Percentiles rank a stretch among this genome's conserved stretches.
These are phyloP conservation scores for Chaetomium strumarium DNA, from an alignment of 2,329 filamentous ascomycete species.

Conservation along the genomic window DNA sequence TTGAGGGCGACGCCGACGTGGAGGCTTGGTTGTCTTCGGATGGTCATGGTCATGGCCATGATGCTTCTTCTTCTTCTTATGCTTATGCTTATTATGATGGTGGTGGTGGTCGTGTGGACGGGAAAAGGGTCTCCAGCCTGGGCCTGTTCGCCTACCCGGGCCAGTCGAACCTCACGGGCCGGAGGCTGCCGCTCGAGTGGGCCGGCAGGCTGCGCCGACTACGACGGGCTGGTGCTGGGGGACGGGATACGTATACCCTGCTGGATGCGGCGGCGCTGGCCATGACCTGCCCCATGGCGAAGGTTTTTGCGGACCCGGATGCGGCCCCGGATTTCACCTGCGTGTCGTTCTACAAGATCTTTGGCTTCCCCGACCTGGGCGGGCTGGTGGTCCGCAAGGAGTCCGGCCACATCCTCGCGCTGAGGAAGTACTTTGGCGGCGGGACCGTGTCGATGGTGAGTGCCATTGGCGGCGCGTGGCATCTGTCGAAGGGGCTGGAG, in stretches of 20 bases:
- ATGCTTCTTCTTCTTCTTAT: constrained; percentile 32
- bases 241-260: constrained; percentile 45
- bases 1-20: constrained; percentile 49
- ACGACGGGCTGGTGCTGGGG: constrained; percentile 4
- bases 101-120: not conserved
- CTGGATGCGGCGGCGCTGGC: constrained; percentile 59
- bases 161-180: constrained; percentile 65
- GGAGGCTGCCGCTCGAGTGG: constrained; percentile 56
- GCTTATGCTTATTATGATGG: not conserved
- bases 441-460: constrained; percentile 60
- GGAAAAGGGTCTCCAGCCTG: constrained; percentile 23
- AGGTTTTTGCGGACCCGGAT: constrained; percentile 43
- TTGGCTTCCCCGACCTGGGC: constrained; percentile 60
- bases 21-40: constrained; percentile 36
- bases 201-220: constrained; percentile 33
- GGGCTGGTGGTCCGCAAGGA: constrained; percentile 51
- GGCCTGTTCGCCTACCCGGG: constrained; percentile 59
- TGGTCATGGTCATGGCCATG: not conserved
- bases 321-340: constrained; percentile 55
- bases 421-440: constrained; percentile 60
- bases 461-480: constrained; percentile 46
- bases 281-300: constrained; percentile 53
- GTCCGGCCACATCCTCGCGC: constrained; percentile 49
- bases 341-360: constrained; percentile 61
- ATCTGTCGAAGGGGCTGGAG: constrained; percentile 44